Base-by-base conservation (phyloP, 208 protist species). In the Phytomonas sp. region DNA sequence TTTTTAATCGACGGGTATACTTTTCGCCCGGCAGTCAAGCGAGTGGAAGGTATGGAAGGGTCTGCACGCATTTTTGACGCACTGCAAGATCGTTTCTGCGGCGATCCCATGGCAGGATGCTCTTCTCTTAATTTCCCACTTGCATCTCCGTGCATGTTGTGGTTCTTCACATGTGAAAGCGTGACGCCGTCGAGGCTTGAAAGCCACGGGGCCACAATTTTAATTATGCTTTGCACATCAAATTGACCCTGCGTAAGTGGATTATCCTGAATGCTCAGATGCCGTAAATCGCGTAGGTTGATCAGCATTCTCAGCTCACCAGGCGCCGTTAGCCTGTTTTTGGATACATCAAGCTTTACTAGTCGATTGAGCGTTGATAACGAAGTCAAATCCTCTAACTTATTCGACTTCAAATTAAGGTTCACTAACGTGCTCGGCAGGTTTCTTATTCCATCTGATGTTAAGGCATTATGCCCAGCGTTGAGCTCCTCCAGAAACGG, bases 81-180 rank as follows among this genome's bases (percentile, higher is more conserved):
- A 23, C 66, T 29, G 66, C 34, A 26, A 26, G 66, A 53, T 53
- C 56, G 66, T 26, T 53, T 5, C 29, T 8, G 4, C 36, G 2
- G 32, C 34, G 40, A 23, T 17, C 40, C 13, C 2, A 51, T 6
- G 13, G 40, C 20, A 51, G 1, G 9, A 51, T 37, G 61, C 59
- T 72, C 28, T 46, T 62, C 28, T 66, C 60, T 66, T 4, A 37
- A 46, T 43, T 66, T 46, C 63, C 46, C 53, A 51, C 65, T 82
- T 9, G 67, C 34, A 20, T 76, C 78, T 62, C 83, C 83, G 62
- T 75, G 72, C 61, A 82, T 80, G 60, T 71, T 71, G 62, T 95
- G 89, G 60, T 74, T 77, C 28, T 72, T 62, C 0, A 79, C 80
- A 74, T 95, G 89, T n/a, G 89, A 89, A 15, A 92, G 83, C 26